These are phyloP conservation scores for Lipomyces sp. DNA, from an alignment of 805 yeast genomes.

Conservation along the genomic window DNA sequence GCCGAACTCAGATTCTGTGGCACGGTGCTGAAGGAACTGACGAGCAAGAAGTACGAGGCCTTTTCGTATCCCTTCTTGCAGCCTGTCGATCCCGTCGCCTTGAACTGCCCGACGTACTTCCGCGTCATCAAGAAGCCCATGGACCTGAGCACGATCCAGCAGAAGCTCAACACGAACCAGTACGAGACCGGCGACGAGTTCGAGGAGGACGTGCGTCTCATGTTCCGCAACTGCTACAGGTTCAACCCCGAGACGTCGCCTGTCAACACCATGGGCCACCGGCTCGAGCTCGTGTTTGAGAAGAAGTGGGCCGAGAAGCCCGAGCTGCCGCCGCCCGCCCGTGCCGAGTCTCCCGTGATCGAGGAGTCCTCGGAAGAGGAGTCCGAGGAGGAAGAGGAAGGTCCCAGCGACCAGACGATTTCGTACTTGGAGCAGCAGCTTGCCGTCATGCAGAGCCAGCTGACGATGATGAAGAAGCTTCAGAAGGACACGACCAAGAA, in stretches of 20 bases:
- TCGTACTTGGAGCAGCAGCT: constrained; percentile 84
- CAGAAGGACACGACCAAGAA: constrained; percentile 56
- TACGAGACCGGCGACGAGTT: constrained; percentile 88
- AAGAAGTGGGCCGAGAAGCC: constrained; percentile 88
- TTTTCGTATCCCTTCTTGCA: constrained; percentile 85
- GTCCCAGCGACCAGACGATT: constrained; percentile 83
- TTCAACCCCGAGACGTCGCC: constrained; percentile 98
- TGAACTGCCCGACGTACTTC: constrained; percentile 85
- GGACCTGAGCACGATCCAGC: constrained; percentile 85
- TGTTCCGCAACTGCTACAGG: constrained; percentile 82
- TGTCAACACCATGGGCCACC: constrained; percentile 92
- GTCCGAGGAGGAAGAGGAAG: constrained; percentile 57
- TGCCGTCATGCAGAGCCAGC: constrained; percentile 77
- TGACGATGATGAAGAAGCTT: constrained; percentile 75
- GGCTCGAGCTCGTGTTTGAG: constrained; percentile 80
- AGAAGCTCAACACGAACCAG: constrained; percentile 77
- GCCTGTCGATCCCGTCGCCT: constrained; percentile 94
- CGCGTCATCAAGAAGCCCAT: constrained; percentile 88
- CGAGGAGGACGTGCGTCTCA: constrained; percentile 74
- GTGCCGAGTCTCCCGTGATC: constrained; percentile 32
- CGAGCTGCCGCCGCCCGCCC: constrained; percentile 49
- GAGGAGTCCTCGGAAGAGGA: constrained; percentile 48
- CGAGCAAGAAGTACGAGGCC: constrained; percentile 75
- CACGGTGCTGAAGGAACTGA: constrained; percentile 75
- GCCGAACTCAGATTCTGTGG: constrained; percentile 85